Evolutionary conservation across 2,329 filamentous ascomycete species (phyloP), one percentile per base, ranked within the genome.

Genomic region (Nannizzia gypsea): DNA sequence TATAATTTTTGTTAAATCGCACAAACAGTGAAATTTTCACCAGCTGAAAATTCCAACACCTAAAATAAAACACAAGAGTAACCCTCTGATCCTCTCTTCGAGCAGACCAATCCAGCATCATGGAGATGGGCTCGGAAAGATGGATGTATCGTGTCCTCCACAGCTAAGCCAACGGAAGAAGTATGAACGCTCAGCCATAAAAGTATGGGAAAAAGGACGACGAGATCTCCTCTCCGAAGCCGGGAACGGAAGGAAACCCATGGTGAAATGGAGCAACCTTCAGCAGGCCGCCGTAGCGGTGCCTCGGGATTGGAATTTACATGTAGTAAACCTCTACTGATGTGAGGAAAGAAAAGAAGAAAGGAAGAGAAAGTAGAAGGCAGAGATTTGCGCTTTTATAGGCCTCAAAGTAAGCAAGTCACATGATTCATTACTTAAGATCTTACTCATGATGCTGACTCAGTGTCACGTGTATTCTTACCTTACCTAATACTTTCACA

Each of bases 281-380:
- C 74, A 78, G 76, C 73, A 72, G 74, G 74, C 76, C 74, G 72
- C 73, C 61, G 26, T 67, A 66, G 72, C 73, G 74, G 74, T 77
- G 74, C 76, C 75, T 71, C 73, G 70, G 70, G 73, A 67, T 66
- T 68, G 71, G 72, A 75, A 76, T 76, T 76, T 73, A 76, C 74
- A 73, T 72, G 70, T 71, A 73, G 74, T 77, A 78, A 77, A 77
- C 75, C 75, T 71, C 75, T 78, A 78, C 76, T 78, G 76, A 77
- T 78, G 75, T 77, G 69, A 66, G 69, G 69, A 72, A 67, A 61
- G 67, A 72, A 72, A 71, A 71, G 73, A 69, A 65, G 66, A 70
- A 67, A 64, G 58, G 59, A 34, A 59, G 57, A 44, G 26, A 36
- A 36, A 36, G 26, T 36, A 13, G 44, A 57, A 26, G 26, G 36